Evolutionary conservation across 140 eudicot species (phyloP), one percentile per base, ranked within the genome.

Genomic region (Erigeron philadelphicus): DNA sequence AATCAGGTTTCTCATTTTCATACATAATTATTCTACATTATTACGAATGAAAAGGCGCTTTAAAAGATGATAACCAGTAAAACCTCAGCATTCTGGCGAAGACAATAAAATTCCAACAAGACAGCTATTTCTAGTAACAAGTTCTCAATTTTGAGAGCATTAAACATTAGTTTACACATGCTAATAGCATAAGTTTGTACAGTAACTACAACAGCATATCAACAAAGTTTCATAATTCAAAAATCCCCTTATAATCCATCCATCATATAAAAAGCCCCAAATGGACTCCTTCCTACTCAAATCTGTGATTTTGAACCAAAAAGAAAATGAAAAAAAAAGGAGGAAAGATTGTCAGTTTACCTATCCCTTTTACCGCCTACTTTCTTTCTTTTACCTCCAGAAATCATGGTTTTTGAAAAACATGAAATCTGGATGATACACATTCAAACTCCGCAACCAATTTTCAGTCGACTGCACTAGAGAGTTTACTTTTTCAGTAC

Each of bases 361-460:
- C 78, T 65, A 66, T 72, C 44, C n/a, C 17, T 78, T 48, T 15
- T 9, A 41, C 64, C 67, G 49, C 77, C 68, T 35, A 48, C 61
- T 59, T 61, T 70, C 76, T 50, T 56, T 63, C 15, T 63, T 31
- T 56, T 66, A 85, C 77, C 87, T 61, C 76, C 75, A 70, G 72
- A 67, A 71, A 68, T 80, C 81, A 40, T 79, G 93, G 35, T 87
- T 81, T 71, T 75, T 72, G 64, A 93, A 93, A 72, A 93, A 93
- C 79, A 71, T 72, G 75, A 79, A 87, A 76, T 93, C 98, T 0
- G 98, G 98, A 61, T 93, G 96, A 67, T 80, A 68, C 43, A 83
- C 98, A 46, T 89, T 84, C 84, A 89, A 70, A 21, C 47, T 69
- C 66, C 86, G 88, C 25, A 93, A 82, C 98, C 98, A 93, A 42